Evolutionary conservation across 1,284 basidiomycete genomes (phyloP), one percentile per base, ranked within the genome.

Genomic region (Ustilago cynodontis): DNA sequence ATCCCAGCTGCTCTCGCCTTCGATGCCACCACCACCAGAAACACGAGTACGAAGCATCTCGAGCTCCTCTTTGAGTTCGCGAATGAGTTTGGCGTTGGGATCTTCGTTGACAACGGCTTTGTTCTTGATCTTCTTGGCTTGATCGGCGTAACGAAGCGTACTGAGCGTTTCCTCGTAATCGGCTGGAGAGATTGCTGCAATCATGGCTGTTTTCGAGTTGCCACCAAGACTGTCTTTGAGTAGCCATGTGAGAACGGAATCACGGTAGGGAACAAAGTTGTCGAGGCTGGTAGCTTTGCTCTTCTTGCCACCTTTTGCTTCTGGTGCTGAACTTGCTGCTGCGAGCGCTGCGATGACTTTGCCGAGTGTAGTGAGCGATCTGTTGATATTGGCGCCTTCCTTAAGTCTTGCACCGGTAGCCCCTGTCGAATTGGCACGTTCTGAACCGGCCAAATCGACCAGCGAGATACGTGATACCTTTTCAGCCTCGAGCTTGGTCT

Each of bases 41-140:
- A 79, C 82, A 13, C 81, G 77, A 2, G 65, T 65, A 2, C 86
- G 85, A 2, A 88, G 82, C 47, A 85, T 79, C 24, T 97, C 94
- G 52, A 99, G 89, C 87, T 99, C 97, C 88, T 98, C 96, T 87
- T 98, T 98, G 85, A 98, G 92, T 87, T 98, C 96, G 58, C 96
- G 93, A 62, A 98, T 95, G 64, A 98, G 91, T 88, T 94, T 98
- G 84, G 96, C 96, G 84, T 98, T 99, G 20, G 97, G 95, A 89
- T 99, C 96, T 87, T 99, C 96, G 87, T 99, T 99, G 80, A 99
- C 93, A 58, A 98, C 91, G 18, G 96, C 96, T 89, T 98, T 97
- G 87, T 98, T 99, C 91, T 96, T 97, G 88, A 99, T 99, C 91
- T 96, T 97, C 91, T 99, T 99, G 28, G 96, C 95, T 85, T 90